These are phyloP conservation scores for Phytopythium sindhum DNA, from an alignment of 352 stramenopile species.

Conservation along the genomic window DNA sequence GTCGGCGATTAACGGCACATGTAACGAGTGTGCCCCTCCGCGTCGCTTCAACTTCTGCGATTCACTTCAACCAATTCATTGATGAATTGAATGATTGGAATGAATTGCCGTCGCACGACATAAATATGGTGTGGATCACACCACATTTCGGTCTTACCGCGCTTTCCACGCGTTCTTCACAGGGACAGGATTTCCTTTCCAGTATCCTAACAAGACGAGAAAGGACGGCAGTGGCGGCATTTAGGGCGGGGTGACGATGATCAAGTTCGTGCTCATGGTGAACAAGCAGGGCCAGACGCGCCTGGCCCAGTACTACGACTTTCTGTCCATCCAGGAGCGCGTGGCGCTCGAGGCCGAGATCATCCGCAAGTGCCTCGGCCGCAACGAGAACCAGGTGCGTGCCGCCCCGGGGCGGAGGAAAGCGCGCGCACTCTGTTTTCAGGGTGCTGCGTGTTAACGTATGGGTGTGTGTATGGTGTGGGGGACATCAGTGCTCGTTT, in stretches of 20 bases:
- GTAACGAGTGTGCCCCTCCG: neutral
- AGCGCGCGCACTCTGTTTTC: neutral
- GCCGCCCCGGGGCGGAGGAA: neutral
- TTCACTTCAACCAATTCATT: neutral
- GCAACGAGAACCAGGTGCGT: conserved; percentile 93
- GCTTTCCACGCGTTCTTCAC: neutral
- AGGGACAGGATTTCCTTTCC: neutral
- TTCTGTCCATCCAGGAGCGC: conserved; percentile 97
- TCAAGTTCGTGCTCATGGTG: conserved; percentile 96
- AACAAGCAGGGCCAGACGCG: conserved; percentile 99
- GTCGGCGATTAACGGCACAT: neutral
- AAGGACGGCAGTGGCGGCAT: conserved; percentile 2
- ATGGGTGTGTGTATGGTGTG: no score
- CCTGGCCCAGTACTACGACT: conserved; percentile 99
- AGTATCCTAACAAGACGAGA: no score
- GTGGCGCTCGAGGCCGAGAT: conserved; percentile 98
- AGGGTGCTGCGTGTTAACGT: no score
- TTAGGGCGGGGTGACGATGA: conserved; percentile 56
- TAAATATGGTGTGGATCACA: neutral
- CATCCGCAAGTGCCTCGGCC: conserved; percentile 98
- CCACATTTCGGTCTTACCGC: neutral
- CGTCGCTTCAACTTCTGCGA: conserved; percentile 1
- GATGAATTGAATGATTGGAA: neutral
- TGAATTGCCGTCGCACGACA: neutral
- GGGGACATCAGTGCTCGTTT: conserved; percentile 94